Base-by-base conservation (phyloP, 2,329 filamentous ascomycete genomes). In the Fusarium annulatum region DNA sequence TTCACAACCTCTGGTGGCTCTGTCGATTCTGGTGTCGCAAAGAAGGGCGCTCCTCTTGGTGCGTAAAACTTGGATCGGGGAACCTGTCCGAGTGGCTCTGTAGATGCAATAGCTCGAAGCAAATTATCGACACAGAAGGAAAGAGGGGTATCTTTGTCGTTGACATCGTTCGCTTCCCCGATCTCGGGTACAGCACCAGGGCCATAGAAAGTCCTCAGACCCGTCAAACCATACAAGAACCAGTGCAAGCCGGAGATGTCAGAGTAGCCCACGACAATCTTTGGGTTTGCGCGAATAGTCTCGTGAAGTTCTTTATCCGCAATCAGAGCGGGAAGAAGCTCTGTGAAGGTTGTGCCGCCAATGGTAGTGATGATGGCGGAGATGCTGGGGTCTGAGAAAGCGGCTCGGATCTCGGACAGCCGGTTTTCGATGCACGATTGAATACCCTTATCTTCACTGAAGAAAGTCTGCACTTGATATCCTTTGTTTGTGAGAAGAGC, bases 151-250 rank as follows among this genome's bases (percentile, higher is more conserved):
- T 66, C 57, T 18, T 79, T 76, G 19, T 79, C 73, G 5, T 76
- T 69, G 10, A 65, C 41, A 1, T 77, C 68, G 15, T 58, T 69
- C 2, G 72, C 53, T 38, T 80, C 81, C 36, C 82, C 82, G 1
- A 85, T 81, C 67, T 85, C 83, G 3, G 82, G 76, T 52, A 85
- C 79, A 4, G 80, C 75, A 7, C 81, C 79, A 5, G 84, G 84
- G 0, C 84, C 84, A 73, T 85, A 85, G 59, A 85, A 85, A 9
- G 84, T 85, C 45, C 83, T 82, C 41, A 85, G 75, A 1, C 84
- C 84, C 1, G 81, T 78, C 16, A 78, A 33, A 2, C 79, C 80
- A 66, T 82, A 67, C 39, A 85, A 73, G 55, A 82, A 81, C 84
- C 84, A 85, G 74, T 85, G 84, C 41, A 85, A 63, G 38, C 80